Evolutionary conservation across 1,284 basidiomycete species (phyloP).

Genomic region (Boletus smithii): DNA sequence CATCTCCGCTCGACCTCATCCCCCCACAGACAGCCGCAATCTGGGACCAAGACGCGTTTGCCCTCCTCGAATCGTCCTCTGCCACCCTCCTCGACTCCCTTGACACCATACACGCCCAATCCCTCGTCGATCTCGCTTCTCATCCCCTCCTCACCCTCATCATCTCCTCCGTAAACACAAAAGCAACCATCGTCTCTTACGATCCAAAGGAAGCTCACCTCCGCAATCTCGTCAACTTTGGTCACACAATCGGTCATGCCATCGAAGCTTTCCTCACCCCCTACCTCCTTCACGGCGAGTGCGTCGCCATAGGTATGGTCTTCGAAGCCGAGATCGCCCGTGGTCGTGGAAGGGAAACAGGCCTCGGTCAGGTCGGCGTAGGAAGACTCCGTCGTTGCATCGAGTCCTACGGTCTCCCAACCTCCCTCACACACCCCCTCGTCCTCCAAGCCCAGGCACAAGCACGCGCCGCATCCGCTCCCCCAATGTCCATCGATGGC

Average conservation of each 20-base stretch:
- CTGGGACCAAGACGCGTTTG: conserved; percentile 88
- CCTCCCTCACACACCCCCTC: conserved; percentile 69
- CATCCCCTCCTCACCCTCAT: conserved; percentile 83
- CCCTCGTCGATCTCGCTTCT: conserved; percentile 64
- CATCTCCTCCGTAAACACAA: conserved; percentile 84
- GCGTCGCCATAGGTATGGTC: conserved; percentile 90
- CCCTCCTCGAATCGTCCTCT: conserved; percentile 79
- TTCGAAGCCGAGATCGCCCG: conserved; percentile 90
- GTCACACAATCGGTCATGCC: conserved; percentile 94
- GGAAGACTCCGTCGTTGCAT: conserved; percentile 82
- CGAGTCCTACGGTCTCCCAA: conserved; percentile 84
- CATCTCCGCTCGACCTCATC: conserved; percentile 4
- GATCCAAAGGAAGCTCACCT: conserved; percentile 94
- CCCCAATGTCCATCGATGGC: conserved; percentile 73
- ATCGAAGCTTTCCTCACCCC: conserved; percentile 94
- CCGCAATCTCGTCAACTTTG: conserved; percentile 96
- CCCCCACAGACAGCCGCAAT: conserved; percentile 86
- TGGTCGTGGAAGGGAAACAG: conserved; percentile 59
- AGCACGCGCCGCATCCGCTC: conserved; percentile 53
- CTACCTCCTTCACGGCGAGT: conserved; percentile 89
- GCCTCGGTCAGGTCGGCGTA: conserved; percentile 84
- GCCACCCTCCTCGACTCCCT: conserved; percentile 66
- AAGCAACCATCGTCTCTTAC: conserved; percentile 92
- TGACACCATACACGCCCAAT: conserved; percentile 59
- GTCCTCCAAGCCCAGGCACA: conserved; percentile 50